A percentile compares a stretch with the other conserved stretches of the same genome.
These are phyloP conservation scores for Pseudozyma sp. DNA, from an alignment of 1,284 basidiomycete genomes.

Conservation along the genomic window DNA sequence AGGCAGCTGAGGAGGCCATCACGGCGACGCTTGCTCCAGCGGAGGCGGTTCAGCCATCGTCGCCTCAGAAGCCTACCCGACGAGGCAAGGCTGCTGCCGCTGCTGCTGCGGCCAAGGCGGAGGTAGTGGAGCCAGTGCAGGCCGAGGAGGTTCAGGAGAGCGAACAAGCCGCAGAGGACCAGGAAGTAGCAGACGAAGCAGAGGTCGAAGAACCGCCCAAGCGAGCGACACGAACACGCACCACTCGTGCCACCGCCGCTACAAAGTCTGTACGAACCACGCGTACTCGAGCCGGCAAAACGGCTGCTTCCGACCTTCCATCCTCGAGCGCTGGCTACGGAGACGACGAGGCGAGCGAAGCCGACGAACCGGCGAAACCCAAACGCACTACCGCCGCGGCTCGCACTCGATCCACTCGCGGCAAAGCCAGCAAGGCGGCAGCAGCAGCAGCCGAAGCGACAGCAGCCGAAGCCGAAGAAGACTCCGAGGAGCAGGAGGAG, in stretches of 20 bases:
- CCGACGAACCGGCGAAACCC: conserved; percentile 8
- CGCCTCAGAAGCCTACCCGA: conserved; percentile 22
- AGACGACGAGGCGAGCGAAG: conserved; percentile 42
- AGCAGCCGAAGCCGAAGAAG: conserved; percentile 4
- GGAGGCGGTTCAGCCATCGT: conserved; percentile 1
- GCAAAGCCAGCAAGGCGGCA: not conserved
- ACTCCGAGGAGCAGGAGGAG: conserved; percentile 1
- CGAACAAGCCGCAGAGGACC: not conserved
- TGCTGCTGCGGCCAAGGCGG: conserved; percentile 3
- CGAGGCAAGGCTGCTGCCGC: conserved; percentile 4
- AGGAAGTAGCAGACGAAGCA: conserved; percentile 4
- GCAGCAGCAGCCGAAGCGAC: not conserved
- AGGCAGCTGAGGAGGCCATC: conserved; percentile 24
- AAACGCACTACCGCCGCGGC: conserved; percentile 7
- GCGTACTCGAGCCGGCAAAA: conserved; percentile 11
- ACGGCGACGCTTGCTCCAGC: conserved; percentile 9
- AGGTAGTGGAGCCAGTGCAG: not conserved
- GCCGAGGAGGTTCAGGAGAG: not conserved
- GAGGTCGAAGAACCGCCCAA: conserved; percentile 14
- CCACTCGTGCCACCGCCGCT: conserved; percentile 11
- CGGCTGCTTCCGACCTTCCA: conserved; percentile 2
- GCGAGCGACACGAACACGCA: conserved; percentile 21
- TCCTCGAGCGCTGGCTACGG: conserved; percentile 35
- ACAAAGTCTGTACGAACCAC: conserved; percentile 10
- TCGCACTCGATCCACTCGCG: conserved; percentile 6